A percentile compares a stretch with the other conserved stretches of the same genome.
phyloP scores from a whole-genome alignment of 257 asterid genomes.

The Rhazya stricta region DNA sequence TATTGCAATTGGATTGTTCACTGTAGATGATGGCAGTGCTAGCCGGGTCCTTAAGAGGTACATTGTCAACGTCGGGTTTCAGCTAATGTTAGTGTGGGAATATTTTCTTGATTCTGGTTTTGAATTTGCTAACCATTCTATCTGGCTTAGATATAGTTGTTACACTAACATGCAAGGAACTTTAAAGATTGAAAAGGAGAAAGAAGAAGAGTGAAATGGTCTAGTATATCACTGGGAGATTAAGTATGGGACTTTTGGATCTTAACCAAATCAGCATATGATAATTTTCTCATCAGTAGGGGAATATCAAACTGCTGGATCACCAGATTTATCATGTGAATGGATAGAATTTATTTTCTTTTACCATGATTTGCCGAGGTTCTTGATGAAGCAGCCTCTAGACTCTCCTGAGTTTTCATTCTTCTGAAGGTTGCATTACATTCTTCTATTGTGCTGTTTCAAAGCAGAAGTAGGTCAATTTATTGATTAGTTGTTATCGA shows the following conservation, averaged over 20 bases:
- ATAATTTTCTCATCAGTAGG: not conserved
- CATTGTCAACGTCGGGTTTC: not conserved
- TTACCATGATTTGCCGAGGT: not conserved
- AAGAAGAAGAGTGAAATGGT: not conserved
- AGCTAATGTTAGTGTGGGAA: not conserved
- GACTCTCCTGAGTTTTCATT: not conserved
- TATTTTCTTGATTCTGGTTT: not conserved
- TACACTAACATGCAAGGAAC: not conserved
- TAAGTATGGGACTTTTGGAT: not conserved
- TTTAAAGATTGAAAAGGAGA: not conserved
- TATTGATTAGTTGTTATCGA: not conserved
- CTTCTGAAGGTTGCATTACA: slow-evolving; percentile 1
- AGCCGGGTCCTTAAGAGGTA: slow-evolving; percentile 82
- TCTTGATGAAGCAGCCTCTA: not conserved
- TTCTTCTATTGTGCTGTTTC: not conserved
- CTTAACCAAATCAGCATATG: not conserved
- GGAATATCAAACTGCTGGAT: not conserved
- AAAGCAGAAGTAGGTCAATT: not conserved
- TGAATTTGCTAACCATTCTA: not conserved
- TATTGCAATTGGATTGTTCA: slow-evolving; percentile 82
- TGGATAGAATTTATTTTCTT: not conserved
- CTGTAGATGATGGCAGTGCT: slow-evolving; percentile 86
- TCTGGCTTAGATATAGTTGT: not conserved
- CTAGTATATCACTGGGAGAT: not conserved
- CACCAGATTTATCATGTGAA: not conserved